A percentile compares a stretch with the other conserved stretches of the same genome.
Conservation (phyloP, 2,329 filamentous ascomycete species). For the Orbilia oligospora region DNA sequence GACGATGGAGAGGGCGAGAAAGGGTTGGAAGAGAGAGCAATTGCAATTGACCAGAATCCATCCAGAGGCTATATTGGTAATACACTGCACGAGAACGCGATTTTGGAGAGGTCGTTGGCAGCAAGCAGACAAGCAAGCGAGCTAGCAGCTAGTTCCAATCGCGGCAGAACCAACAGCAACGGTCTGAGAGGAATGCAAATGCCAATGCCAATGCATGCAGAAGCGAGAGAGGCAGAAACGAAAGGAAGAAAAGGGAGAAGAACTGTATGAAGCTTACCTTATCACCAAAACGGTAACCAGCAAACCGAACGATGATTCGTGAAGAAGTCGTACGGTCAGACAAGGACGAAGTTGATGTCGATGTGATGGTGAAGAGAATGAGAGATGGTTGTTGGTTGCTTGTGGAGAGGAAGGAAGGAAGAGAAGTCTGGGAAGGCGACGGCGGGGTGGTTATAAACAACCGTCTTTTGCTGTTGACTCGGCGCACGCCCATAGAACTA, state of each 20-base stretch:
- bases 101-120: not conserved
- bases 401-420: constrained; percentile 36
- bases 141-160: constrained; percentile 8
- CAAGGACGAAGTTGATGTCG: constrained; percentile 9
- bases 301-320: constrained; percentile 33
- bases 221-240: constrained; percentile 13
- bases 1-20: not conserved
- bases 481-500: constrained; percentile 1
- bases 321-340: constrained; percentile 26
- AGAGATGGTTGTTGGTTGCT: constrained; percentile 26
- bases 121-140: not conserved
- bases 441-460: constrained; percentile 56
- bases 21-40: not conserved
- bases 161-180: not conserved
- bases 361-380: constrained; percentile 16
- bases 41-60: constrained; percentile 10
- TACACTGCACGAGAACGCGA: not conserved
- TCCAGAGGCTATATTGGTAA: not conserved
- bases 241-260: not conserved
- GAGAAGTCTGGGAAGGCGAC: constrained; percentile 19
- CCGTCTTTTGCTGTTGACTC: constrained; percentile 4
- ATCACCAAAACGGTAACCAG: constrained; percentile 50
- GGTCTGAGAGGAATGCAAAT: constrained; percentile 16
- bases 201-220: constrained; percentile 1
- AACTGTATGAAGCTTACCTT: constrained; percentile 39